Conservation (phyloP, 805 yeast species). For the Allodekkera sacchari region DNA sequence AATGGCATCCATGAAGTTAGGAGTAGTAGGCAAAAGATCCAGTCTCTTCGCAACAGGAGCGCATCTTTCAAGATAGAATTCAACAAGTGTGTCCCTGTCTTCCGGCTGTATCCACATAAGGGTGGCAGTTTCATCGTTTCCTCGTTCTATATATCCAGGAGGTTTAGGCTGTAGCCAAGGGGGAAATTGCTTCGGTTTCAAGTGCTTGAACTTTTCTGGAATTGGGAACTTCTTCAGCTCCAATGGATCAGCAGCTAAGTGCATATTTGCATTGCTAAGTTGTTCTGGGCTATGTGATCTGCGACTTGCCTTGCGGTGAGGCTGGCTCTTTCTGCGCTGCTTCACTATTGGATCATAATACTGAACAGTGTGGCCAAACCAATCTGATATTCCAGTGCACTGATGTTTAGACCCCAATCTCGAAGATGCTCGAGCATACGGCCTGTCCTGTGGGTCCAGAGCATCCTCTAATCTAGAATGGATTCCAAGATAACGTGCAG, state of each 20-base stretch:
- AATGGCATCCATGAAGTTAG: conserved; percentile 76
- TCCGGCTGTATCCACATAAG: conserved; percentile 56
- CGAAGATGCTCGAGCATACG: conserved; percentile 74
- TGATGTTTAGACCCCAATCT: conserved; percentile 71
- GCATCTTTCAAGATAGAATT: conserved; percentile 47
- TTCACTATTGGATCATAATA: conserved; percentile 44
- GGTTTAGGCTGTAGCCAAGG: conserved; percentile 77
- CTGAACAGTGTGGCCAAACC: conserved; percentile 56
- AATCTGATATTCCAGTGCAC: conserved; percentile 54
- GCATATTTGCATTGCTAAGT: conserved; percentile 13
- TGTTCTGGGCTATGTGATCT: conserved; percentile 11
- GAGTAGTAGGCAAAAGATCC: conserved; percentile 51
- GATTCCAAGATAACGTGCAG: conserved; percentile 69
- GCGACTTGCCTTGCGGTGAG: conserved; percentile 8
- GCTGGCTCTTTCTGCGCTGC: not conserved
- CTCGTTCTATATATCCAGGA: conserved; percentile 76
- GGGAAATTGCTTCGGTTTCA: conserved; percentile 43
- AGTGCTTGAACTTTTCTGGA: conserved; percentile 38
- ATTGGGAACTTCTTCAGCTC: conserved; percentile 18
- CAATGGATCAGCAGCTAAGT: conserved; percentile 2
- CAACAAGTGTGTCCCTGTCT: conserved; percentile 21
- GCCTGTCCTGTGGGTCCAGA: conserved; percentile 66
- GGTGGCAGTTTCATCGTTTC: conserved; percentile 57
- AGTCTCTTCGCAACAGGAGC: conserved; percentile 48
- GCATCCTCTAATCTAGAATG: conserved; percentile 71